Percentiles rank a stretch among this genome's conserved stretches.
Conservation (phyloP, 176 grass and related monocot genomes). For the Pontederia paniculata region DNA sequence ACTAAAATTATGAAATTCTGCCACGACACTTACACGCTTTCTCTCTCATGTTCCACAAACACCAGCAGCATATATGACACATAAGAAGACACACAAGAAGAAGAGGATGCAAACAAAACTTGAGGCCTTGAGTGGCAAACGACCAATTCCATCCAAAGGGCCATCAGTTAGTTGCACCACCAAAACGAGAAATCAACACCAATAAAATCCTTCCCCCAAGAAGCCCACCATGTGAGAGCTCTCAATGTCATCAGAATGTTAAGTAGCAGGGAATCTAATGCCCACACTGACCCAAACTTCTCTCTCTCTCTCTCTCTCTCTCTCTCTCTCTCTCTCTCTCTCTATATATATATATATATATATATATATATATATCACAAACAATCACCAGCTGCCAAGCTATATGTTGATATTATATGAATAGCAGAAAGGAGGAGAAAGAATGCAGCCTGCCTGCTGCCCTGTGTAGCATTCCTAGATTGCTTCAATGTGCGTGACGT, state of each 20-base stretch:
- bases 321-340: too few relatives aligned
- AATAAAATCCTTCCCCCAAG: not conserved
- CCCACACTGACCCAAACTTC: not conserved
- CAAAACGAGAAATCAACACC: not conserved
- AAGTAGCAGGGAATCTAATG: constrained; percentile 2
- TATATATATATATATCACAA: not conserved
- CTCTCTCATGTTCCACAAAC: too few relatives aligned
- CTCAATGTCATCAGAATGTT: not conserved
- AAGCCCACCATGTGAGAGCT: not conserved
- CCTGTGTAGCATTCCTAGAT: not conserved
- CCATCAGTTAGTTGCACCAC: not conserved
- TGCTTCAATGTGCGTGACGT: constrained; percentile 5
- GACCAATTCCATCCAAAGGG: too few relatives aligned
- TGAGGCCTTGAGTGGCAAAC: too few relatives aligned
- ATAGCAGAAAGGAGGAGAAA: not conserved
- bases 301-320: too few relatives aligned
- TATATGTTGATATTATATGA: not conserved
- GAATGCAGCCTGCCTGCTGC: not conserved
- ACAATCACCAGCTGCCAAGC: not conserved
- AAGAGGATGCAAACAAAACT: too few relatives aligned
- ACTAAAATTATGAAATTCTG: too few relatives aligned
- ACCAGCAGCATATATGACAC: too few relatives aligned
- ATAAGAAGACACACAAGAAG: too few relatives aligned
- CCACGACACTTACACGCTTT: too few relatives aligned
- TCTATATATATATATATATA: too few relatives aligned